phyloP scores from a whole-genome alignment of 768 basidiomycete species.

The Xerocomellus amylosporus region DNA sequence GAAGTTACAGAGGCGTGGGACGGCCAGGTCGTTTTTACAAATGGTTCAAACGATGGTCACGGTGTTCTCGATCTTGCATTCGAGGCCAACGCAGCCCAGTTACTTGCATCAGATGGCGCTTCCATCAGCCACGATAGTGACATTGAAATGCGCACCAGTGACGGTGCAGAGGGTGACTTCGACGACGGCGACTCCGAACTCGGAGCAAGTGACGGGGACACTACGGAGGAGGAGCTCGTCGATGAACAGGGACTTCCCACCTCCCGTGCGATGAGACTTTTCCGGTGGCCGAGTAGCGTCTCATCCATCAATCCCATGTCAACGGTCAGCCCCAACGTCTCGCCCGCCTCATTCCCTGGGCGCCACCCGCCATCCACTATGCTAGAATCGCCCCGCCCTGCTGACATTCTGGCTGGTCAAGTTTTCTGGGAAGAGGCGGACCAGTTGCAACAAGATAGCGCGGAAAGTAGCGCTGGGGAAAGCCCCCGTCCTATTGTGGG shows the following conservation, averaged over 20 bases:
- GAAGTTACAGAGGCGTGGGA: conserved; percentile 74
- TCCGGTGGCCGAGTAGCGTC: conserved; percentile 60
- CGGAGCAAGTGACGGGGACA: conserved; percentile 64
- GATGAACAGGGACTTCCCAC: conserved; percentile 71
- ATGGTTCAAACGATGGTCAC: conserved; percentile 49
- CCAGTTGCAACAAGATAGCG: conserved; percentile 35
- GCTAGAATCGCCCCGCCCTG: conserved; percentile 51
- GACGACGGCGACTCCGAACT: conserved; percentile 48
- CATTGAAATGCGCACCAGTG: conserved; percentile 43
- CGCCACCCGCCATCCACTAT: conserved; percentile 28
- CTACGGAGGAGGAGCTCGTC: conserved; percentile 84
- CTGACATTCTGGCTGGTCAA: conserved; percentile 66
- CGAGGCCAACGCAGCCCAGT: conserved; percentile 56
- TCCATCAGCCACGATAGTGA: conserved; percentile 54
- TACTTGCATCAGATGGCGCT: conserved; percentile 47
- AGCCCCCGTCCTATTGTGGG: conserved; percentile 16
- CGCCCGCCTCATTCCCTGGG: conserved; percentile 40
- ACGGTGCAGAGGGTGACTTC: conserved; percentile 26
- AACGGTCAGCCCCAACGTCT: conserved; percentile 60
- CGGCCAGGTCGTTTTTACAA: conserved; percentile 71
- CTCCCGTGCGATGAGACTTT: conserved; percentile 69
- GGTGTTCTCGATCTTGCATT: conserved; percentile 67
- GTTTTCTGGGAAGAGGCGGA: conserved; percentile 51
- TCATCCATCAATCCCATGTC: conserved; percentile 72
- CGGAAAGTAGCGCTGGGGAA: conserved; percentile 34